Evolutionary conservation across 768 basidiomycete genomes (phyloP), one percentile per base, ranked within the genome.

Genomic region (Mycena vitilis): DNA sequence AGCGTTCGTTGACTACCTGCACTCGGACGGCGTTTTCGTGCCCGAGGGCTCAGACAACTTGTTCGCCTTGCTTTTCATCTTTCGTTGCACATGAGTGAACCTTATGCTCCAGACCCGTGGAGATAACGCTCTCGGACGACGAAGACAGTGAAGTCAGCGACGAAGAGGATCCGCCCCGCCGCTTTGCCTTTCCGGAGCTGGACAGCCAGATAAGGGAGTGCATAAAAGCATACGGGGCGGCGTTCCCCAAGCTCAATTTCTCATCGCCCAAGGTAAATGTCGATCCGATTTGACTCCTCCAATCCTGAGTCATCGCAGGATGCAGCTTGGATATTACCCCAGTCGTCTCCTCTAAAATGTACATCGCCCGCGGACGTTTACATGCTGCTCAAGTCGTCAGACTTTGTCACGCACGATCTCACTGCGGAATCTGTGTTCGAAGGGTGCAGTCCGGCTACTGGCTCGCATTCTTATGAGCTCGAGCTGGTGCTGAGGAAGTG

Each of bases 241-340:
- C 97, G 36, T 99, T 99, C 77, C 96, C 96, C 0, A 99, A 99
- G 80, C 88, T 99, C 63, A 98, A 98, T 75, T 98, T 96, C 81
- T 94, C 95, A 8, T 91, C 94, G n/a, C 96, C 96, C 16, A 92
- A 91, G 82, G 96, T 93, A 66, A 23, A 53, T 18, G 30, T 30
- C 30, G 30, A 30, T 30, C 30, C 15, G 66, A 42, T 52, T 18
- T 37, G 20, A 4, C 30, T 55, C 37, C 20, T 53, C 18, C 10
- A 11, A 30, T 37, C 57, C n/a, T 42, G 38, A 23, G 25, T 3
- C 44, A 20, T 1, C n/a, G 20, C 69, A 96, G 95, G 97, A 99
- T 73, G 95, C 96, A 37, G 87, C 93, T 6, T 98, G 96, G 95
- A 87, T 98, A 59, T 83, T 97, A 6, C 93, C 95, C 2, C 85